A percentile compares a stretch with the other conserved stretches of the same genome.
phyloP scores from a whole-genome alignment of 257 asterid genomes.

The Solanum virginianum region DNA sequence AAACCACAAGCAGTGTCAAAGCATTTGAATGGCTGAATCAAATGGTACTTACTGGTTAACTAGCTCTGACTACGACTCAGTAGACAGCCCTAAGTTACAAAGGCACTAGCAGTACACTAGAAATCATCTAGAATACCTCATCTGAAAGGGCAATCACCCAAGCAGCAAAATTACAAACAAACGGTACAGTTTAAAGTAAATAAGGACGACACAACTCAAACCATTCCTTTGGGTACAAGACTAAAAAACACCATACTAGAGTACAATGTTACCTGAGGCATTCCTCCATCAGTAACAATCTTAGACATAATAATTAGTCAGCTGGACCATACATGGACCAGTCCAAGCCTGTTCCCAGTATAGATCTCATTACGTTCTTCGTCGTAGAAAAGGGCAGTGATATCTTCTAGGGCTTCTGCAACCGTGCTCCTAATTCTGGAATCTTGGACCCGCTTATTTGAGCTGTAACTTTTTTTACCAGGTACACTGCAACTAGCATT shows the following conservation, averaged over 20 bases:
- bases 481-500: slow-evolving; percentile 29
- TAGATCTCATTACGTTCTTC: slow-evolving; percentile 95
- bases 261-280: neutral
- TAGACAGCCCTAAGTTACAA: slow-evolving; percentile 4
- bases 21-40: neutral
- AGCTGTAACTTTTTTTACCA: slow-evolving; percentile 26
- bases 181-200: neutral
- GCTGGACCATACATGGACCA: slow-evolving; percentile 94
- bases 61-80: neutral
- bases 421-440: slow-evolving; percentile 53
- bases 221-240: neutral
- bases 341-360: slow-evolving; percentile 78
- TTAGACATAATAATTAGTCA: slow-evolving; percentile 4
- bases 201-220: neutral
- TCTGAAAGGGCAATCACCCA: neutral
- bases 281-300: neutral
- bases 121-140: neutral
- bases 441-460: slow-evolving; percentile 38
- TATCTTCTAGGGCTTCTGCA: slow-evolving; percentile 87
- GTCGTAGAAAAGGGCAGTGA: slow-evolving; percentile 87
- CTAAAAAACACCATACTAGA: neutral
- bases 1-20: neutral
- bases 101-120: slow-evolving; percentile 7
- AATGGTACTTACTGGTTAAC: neutral
- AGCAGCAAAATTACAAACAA: neutral